Evolutionary conservation across 1,284 basidiomycete species (phyloP).

Genomic region (Meripilus lineatus): DNA sequence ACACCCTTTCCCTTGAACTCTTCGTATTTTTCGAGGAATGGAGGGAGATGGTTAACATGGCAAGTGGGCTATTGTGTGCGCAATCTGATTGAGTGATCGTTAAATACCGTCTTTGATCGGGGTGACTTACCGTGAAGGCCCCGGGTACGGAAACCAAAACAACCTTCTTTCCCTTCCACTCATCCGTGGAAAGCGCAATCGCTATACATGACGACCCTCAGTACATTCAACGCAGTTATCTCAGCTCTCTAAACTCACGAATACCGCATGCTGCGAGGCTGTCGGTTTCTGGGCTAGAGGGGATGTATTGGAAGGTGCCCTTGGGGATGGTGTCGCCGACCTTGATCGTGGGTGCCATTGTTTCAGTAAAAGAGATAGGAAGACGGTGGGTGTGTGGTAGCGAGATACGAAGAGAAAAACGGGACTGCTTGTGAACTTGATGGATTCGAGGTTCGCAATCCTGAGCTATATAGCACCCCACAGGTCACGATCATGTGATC

Average conservation of each 20-base stretch:
- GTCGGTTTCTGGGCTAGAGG: constrained; percentile 63
- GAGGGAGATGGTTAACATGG: constrained; percentile 70
- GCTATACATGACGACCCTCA: background rate
- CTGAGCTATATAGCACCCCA: too few species aligned
- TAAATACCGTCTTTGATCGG: constrained; percentile 2
- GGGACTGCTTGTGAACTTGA: too few species aligned
- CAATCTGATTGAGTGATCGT: background rate
- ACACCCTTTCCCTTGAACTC: constrained; percentile 73
- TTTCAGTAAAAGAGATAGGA: background rate
- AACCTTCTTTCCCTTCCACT: constrained; percentile 83
- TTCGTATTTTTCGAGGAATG: constrained; percentile 58
- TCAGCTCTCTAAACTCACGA: constrained; percentile 45
- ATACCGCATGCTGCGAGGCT: constrained; percentile 58
- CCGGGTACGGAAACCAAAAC: constrained; percentile 77
- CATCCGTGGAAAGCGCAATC: constrained; percentile 46
- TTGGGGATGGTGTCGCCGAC: constrained; percentile 65
- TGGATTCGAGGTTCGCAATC: too few species aligned
- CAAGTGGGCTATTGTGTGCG: constrained; percentile 70
- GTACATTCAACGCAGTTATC: too few species aligned
- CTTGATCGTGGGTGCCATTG: constrained; percentile 32
- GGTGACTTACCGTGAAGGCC: constrained; percentile 70
- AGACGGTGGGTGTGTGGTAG: background rate
- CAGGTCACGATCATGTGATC: too few species aligned
- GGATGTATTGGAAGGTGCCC: constrained; percentile 59
- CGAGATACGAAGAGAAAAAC: background rate